phyloP scores from a whole-genome alignment of 495 filamentous ascomycete genomes.

The Penicillium turbatum region DNA sequence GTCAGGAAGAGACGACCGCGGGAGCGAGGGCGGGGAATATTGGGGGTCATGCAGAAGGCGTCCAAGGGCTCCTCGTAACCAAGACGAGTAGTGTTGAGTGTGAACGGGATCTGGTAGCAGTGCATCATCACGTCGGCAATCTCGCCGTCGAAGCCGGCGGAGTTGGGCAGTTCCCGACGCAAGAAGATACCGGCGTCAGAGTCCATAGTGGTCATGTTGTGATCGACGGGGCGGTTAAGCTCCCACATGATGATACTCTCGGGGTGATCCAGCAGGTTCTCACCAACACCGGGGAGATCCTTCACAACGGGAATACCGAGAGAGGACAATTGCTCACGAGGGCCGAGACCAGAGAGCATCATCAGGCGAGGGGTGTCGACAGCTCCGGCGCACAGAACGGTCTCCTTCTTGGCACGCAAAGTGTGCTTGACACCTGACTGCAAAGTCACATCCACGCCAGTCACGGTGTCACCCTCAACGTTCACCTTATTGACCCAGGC shows the following conservation, averaged over 20 bases:
- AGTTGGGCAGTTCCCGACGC: conserved; percentile 61
- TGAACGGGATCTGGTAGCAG: conserved; percentile 85
- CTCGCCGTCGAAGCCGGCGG: conserved; percentile 60
- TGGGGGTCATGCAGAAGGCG: conserved; percentile 90
- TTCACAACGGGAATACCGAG: conserved; percentile 65
- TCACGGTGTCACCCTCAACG: conserved; percentile 56
- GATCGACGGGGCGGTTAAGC: conserved; percentile 68
- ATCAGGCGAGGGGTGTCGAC: conserved; percentile 72
- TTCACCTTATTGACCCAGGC: conserved; percentile 77
- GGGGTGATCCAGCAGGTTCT: conserved; percentile 75
- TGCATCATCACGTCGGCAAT: conserved; percentile 86
- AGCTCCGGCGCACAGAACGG: conserved; percentile 72
- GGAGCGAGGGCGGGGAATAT: conserved; percentile 77
- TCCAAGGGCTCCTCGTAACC: conserved; percentile 70
- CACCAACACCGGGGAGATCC: conserved; percentile 72
- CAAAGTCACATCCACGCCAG: conserved; percentile 61
- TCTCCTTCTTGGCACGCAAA: conserved; percentile 61
- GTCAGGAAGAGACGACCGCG: conserved; percentile 69
- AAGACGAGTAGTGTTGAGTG: conserved; percentile 64
- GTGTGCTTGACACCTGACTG: conserved; percentile 59
- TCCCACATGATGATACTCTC: conserved; percentile 82
- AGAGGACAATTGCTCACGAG: conserved; percentile 54
- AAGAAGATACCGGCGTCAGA: conserved; percentile 81
- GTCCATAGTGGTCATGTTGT: conserved; percentile 79
- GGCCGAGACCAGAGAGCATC: conserved; percentile 75